phyloP scores from a whole-genome alignment of 768 basidiomycete genomes.

The Lentinula sp. region DNA sequence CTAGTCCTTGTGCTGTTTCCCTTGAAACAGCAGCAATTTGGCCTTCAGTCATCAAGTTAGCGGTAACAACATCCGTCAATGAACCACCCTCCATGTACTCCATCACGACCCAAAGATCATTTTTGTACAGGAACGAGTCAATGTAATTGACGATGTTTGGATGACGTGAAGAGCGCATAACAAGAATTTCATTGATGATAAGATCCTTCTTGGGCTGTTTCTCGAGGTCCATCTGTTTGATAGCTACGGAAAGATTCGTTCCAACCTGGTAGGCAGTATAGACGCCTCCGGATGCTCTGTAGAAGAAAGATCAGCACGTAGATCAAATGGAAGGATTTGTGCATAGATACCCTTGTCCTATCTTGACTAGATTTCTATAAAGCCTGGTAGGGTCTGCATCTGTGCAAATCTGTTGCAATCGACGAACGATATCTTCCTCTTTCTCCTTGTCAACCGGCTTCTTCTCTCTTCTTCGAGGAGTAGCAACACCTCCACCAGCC shows the following conservation, averaged over 20 bases:
- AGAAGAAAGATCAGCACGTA: conserved; percentile 2
- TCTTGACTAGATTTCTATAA: conserved; percentile 91
- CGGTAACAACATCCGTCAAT: conserved; percentile 94
- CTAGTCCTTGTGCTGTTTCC: conserved; percentile 88
- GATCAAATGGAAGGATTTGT: not conserved
- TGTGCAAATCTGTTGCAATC: conserved; percentile 91
- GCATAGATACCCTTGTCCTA: conserved; percentile 85
- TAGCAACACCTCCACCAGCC: conserved; percentile 57
- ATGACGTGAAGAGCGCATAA: conserved; percentile 90
- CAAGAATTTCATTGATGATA: conserved; percentile 99
- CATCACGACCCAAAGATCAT: conserved; percentile 99
- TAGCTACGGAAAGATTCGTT: conserved; percentile 89
- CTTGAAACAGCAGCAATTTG: conserved; percentile 96
- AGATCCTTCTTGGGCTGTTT: conserved; percentile 99
- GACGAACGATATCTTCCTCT: conserved; percentile 86
- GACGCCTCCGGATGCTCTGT: conserved; percentile 92
- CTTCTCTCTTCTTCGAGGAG: conserved; percentile 81
- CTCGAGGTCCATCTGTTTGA: conserved; percentile 99
- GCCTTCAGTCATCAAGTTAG: conserved; percentile 95
- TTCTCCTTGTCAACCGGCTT: conserved; percentile 73
- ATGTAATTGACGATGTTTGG: conserved; percentile 99
- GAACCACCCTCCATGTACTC: conserved; percentile 98
- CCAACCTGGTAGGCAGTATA: conserved; percentile 98
- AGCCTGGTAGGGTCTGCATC: conserved; percentile 95
- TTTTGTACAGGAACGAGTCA: conserved; percentile 96